phyloP scores from a whole-genome alignment of 176 grass and related monocot species.

The Phragmites australis region DNA sequence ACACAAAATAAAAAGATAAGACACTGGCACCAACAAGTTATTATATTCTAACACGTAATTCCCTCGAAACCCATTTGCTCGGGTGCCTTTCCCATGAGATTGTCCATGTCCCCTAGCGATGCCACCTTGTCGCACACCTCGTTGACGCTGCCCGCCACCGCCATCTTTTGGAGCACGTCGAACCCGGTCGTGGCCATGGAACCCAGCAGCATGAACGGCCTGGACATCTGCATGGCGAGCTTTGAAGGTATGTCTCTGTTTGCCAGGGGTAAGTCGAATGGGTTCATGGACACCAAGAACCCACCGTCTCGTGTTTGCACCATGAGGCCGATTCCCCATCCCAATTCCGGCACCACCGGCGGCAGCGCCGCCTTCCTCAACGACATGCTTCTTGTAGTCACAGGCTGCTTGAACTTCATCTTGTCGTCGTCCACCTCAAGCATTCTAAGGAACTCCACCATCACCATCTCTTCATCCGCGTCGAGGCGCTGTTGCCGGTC shows the following conservation, averaged over 20 bases:
- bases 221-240: slow-evolving; percentile 87
- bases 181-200: slow-evolving; percentile 58
- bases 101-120: slow-evolving; percentile 61
- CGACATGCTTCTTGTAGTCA: slow-evolving; percentile 46
- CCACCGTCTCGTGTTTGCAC: slow-evolving; percentile 78
- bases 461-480: slow-evolving; percentile 62
- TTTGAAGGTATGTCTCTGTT: slow-evolving; percentile 49
- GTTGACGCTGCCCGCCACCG: slow-evolving; percentile 48
- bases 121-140: slow-evolving; percentile 54
- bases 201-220: slow-evolving; percentile 53
- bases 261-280: slow-evolving; percentile 56
- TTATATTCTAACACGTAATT: too few species aligned
- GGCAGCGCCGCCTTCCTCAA: neutral
- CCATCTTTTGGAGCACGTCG: slow-evolving; percentile 75
- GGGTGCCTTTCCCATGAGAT: slow-evolving; percentile 67
- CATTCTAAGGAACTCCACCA: slow-evolving; percentile 71
- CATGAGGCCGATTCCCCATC: slow-evolving; percentile 54
- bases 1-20: too few species aligned
- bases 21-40: too few species aligned
- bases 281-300: slow-evolving; percentile 83
- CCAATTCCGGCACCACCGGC: slow-evolving; percentile 63
- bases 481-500: slow-evolving; percentile 44
- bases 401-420: slow-evolving; percentile 40
- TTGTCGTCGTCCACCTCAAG: slow-evolving; percentile 55
- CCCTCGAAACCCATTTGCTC: slow-evolving; percentile 87